Evolutionary conservation across 306 rosid genomes (phyloP), one percentile per base, ranked within the genome.

Genomic region (Trifolium fragiferum): DNA sequence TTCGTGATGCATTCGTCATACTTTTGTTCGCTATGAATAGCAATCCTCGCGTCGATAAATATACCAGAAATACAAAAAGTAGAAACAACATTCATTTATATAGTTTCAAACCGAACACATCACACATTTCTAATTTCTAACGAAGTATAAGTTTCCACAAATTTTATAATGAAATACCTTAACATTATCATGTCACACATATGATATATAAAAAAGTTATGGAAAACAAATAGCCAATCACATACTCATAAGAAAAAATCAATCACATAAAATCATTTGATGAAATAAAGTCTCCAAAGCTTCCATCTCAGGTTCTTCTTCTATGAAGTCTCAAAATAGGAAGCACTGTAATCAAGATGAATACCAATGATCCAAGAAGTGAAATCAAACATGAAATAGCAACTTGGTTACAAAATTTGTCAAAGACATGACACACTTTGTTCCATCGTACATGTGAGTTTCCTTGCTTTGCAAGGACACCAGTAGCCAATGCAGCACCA

Each of bases 361-460:
- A 89, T 4, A 81, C 81, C 0, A 72, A 8, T 21, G 92, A 72
- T 21, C 84, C 96, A 21, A 85, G 75, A 2, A 81, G 8, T 38
- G 98, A 89, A 11, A 88, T 38, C 1, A 37, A 23, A 23, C 72
- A 10, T 8, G 97, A 66, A 16, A 74, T 84, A 32, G 78, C 75
- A 1, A 20, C 81, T 61, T 85, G 93, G 77, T 81, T 6, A 51
- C 98, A 93, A 58, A 91, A 93, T 61, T 60, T 88, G 0, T 72
- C 89, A 61, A 91, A 89, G 1, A 80, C 74, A 25, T 86, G 40
- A 64, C 98, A 93, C 6, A 93, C 97, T 68, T 91, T 80, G 19
- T 75, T 54, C 98, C 98, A 93, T 14, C 13, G 84, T 49, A 93
- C 81, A 46, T 80, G 96, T 11, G 93, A 78, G 62, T 93, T 93